Base-by-base conservation (phyloP, 2,329 filamentous ascomycete genomes). In the Grosmannia penicillata region DNA sequence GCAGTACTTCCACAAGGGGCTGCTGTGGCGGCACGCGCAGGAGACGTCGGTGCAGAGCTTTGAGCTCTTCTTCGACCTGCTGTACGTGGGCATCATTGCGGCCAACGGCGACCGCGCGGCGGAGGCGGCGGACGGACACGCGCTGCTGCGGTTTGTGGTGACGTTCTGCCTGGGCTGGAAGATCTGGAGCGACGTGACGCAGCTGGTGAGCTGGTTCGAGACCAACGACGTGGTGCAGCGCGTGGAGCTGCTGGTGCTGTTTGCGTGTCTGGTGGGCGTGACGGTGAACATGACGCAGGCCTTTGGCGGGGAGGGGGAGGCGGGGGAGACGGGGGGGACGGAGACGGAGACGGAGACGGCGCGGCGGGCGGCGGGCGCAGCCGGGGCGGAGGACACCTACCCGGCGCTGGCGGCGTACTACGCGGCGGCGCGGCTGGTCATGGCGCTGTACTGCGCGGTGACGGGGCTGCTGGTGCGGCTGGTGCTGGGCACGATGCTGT, bases 1-100 rank as follows among this genome's bases (percentile, higher is more conserved):
- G 41, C 75, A 79, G 56, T 78, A 78, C 55, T 78, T 78, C 48
- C 73, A 79, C 50, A 71, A 72, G 42, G 74, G 73, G 0, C 60
- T 79, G 11, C 54, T 80, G 8, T 79, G 75, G 75, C 61, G 75
- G 36, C 68, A 72, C 2, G 64, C 63, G 8, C 66, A 69, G 36
- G 57, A 62, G 17, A 70, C 73, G n/a, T 66, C 77, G 52, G 72
- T 78, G 6, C 70, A 70, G 45, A 67, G 63, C 14, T 78, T 77
- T 48, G 75, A 79, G 51, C 63, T 80, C 2, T 78, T 78, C 47
- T 65, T 77, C 11, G 75, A 78, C 48, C 58, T 78, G 26, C 61
- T 77, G 27, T 77, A 76, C 43, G 72, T 75, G 19, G 72, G 72
- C 8, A 78, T 79, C 43, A 67, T 79, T 35, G 72, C 74, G 22